Conservation (phyloP, 2,329 filamentous ascomycete species). For the Alternaria solani region DNA sequence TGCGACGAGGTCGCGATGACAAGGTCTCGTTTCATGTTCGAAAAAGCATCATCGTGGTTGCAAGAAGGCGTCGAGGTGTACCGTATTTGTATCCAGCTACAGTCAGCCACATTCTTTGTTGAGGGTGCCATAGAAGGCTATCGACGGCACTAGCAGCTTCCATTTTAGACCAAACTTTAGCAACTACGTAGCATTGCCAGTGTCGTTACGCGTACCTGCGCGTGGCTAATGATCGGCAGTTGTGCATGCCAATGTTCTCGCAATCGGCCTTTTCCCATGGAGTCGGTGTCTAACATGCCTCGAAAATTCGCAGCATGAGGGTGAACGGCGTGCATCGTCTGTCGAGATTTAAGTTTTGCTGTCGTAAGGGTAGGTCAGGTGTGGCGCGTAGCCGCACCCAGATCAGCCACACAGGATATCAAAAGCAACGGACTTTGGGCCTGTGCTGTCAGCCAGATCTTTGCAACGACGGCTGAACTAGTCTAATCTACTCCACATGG, state of each 20-base stretch:
- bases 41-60: background rate
- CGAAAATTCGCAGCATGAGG: background rate
- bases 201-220: background rate
- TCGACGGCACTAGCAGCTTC: background rate
- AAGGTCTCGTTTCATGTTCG: background rate
- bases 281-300: background rate
- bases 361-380: background rate
- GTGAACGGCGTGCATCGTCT: background rate
- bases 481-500: background rate
- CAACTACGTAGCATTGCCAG: background rate
- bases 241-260: background rate
- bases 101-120: background rate
- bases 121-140: background rate
- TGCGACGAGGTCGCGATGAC: background rate
- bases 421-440: background rate
- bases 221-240: background rate
- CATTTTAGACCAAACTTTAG: background rate
- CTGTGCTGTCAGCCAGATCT: background rate
- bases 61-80: background rate
- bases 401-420: background rate
- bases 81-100: background rate
- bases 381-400: background rate
- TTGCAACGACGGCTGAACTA: background rate
- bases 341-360: background rate
- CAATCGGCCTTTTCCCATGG: background rate